phyloP scores from a whole-genome alignment of 164 flowering plant genomes.

The Berberis vulgaris region DNA sequence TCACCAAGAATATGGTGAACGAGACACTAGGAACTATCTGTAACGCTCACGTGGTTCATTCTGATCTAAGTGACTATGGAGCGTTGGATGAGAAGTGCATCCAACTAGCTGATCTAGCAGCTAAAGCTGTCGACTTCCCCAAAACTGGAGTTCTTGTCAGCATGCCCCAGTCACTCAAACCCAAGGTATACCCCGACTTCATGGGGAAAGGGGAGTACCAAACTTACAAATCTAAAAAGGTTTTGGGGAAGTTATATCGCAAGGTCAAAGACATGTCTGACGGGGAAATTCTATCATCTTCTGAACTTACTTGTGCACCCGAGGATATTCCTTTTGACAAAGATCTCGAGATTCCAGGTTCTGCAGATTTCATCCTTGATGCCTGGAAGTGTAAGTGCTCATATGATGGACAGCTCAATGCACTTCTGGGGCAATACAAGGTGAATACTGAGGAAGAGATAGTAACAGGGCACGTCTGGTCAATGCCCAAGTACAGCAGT shows the following conservation, averaged over 20 bases:
- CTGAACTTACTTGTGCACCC: constrained; percentile 14
- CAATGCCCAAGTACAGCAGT: constrained; percentile 71
- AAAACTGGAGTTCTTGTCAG: constrained; percentile 75
- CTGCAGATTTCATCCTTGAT: constrained; percentile 36
- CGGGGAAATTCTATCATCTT: constrained; percentile 1
- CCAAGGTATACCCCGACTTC: constrained; percentile 84
- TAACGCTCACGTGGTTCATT: constrained; percentile 96
- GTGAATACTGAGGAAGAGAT: constrained; percentile 77
- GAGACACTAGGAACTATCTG: constrained; percentile 76
- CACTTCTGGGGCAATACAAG: constrained; percentile 49
- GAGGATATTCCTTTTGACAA: constrained; percentile 46
- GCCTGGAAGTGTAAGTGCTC: constrained; percentile 78
- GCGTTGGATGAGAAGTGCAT: constrained; percentile 81
- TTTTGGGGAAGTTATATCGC: constrained; percentile 72
- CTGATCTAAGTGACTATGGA: constrained; percentile 68
- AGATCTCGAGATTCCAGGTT: constrained; percentile 59
- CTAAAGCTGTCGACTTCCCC: constrained; percentile 91
- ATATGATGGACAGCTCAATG: constrained; percentile 14
- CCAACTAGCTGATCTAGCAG: constrained; percentile 73
- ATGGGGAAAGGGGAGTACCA: constrained; percentile 75
- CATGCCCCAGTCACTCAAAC: constrained; percentile 65
- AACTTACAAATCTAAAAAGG: constrained; percentile 61
- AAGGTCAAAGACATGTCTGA: constrained; percentile 10
- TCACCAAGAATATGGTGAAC: constrained; percentile 59
- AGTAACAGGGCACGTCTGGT: constrained; percentile 89